Conservation (phyloP, 1,284 basidiomycete genomes). For the Neolentinus lepideus region DNA sequence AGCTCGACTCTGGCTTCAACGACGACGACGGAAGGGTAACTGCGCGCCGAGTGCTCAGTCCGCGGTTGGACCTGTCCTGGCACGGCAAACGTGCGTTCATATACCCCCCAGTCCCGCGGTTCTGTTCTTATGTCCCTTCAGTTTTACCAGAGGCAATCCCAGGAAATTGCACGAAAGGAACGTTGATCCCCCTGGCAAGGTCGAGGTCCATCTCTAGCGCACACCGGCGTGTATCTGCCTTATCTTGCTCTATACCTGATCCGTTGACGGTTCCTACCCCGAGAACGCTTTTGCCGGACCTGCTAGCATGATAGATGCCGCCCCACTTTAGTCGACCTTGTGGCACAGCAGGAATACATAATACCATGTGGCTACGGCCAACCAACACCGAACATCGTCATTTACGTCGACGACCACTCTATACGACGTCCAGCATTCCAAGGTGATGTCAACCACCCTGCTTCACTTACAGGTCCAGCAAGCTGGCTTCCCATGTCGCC, state of each 20-base stretch:
- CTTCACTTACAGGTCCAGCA: too few relatives aligned
- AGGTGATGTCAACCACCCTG: too few relatives aligned
- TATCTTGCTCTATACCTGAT: constrained; percentile 1
- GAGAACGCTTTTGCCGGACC: not conserved
- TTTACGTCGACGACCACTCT: too few relatives aligned
- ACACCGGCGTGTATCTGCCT: constrained; percentile 1
- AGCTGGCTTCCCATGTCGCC: too few relatives aligned
- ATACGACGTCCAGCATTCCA: too few relatives aligned
- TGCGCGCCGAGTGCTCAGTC: not conserved
- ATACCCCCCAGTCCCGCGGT: constrained; percentile 2
- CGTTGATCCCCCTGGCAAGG: not conserved
- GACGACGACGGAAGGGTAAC: constrained; percentile 11
- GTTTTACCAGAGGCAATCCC: not conserved
- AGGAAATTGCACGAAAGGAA: not conserved
- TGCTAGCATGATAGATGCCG: not conserved
- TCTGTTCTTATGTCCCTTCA: not conserved
- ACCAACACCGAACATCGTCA: too few relatives aligned
- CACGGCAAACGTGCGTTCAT: constrained; percentile 25
- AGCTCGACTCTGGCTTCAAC: constrained; percentile 11
- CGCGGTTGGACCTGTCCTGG: not conserved
- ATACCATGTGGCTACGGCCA: too few relatives aligned
- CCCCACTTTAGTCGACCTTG: too few relatives aligned
- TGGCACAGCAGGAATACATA: too few relatives aligned
- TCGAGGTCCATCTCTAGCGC: not conserved
- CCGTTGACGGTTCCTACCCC: not conserved